Base-by-base conservation (phyloP, 805 yeast species). In the Candida coquimbonensis region DNA sequence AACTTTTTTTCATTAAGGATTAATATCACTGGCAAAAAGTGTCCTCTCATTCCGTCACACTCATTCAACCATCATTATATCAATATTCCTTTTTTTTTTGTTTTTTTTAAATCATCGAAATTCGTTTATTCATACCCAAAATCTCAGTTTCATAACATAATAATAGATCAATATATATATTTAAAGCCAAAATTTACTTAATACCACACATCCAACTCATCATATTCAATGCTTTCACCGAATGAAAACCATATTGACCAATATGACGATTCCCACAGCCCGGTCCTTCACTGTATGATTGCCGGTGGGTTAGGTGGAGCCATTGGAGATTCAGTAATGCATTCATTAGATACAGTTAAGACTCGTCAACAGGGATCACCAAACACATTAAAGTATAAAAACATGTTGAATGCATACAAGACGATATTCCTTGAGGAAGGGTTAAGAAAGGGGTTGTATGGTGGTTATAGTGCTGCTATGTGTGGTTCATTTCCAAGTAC, bases 331-430 rank as follows among this genome's bases (percentile, higher is more conserved):
- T 75, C 93, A 1, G 68, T 79, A 29, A 93, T 93, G 97, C 97
- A 93, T 65, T 90, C 98, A 0, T 67, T 93, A 33, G 99, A 93
- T 61, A 93, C 99, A 0, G 96, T 93, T 31, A 93, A 93, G 62
- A 93, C 99, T 2, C 73, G 99, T 51, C 99, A 93, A 63, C 99
- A 93, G 61, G 98, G 96, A n/a, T 86, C 95, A 5, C 81, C 86
- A 21, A 69, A 73, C 52, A 74, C 74, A 19, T 52, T 69, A 7
- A 84, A 87, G 62, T 91, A 91, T 64, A 74, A 68, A 49, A 81
- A 76, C 55, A 88, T 89, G 82, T 56, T 83, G 9, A 75, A 79
- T 11, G 96, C 97, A 0, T 88, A 85, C 56, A 50, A 65, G 26
- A 82, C 91, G 0, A 84, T 93, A n/a, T 65, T 84, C 42, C 61